These are phyloP conservation scores for Allium cepa DNA, from an alignment of 106 monocot species.

Conservation along the genomic window DNA sequence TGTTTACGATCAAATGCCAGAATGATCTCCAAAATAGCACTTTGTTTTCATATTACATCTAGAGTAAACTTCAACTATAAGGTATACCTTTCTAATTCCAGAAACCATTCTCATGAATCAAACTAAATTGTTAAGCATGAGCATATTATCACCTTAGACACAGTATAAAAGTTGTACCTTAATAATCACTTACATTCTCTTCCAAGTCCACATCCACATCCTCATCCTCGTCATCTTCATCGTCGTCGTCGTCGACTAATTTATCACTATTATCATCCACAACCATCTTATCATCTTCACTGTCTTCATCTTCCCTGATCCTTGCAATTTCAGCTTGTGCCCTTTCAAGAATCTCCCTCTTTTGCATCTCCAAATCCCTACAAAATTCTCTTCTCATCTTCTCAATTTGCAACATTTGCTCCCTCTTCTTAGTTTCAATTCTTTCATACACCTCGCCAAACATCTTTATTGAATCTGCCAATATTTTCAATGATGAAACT, in stretches of 20 bases:
- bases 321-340: conserved; percentile 69
- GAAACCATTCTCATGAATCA: too few species aligned
- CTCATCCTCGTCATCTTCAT: conserved; percentile 32
- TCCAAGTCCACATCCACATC: conserved; percentile 25
- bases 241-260: conserved; percentile 13
- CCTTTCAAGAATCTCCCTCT: conserved; percentile 74
- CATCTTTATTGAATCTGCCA: conserved; percentile 67
- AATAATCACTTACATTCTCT: too few species aligned
- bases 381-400: conserved; percentile 86
- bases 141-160: too few species aligned
- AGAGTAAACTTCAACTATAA: too few species aligned
- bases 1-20: too few species aligned
- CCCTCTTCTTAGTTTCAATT: conserved; percentile 70
- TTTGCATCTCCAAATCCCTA: conserved; percentile 69
- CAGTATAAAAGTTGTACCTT: too few species aligned
- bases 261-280: conserved; percentile 10
- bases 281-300: conserved; percentile 23
- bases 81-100: too few species aligned
- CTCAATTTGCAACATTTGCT: conserved; percentile 71
- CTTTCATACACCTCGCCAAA: conserved; percentile 82
- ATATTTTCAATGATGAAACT: conserved; percentile 43
- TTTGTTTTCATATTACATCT: too few species aligned
- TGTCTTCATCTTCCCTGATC: conserved; percentile 42
- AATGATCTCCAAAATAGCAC: too few species aligned
- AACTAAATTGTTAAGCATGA: too few species aligned